Conservation (phyloP, 805 yeast genomes). For the Candida rishiriensis region DNA sequence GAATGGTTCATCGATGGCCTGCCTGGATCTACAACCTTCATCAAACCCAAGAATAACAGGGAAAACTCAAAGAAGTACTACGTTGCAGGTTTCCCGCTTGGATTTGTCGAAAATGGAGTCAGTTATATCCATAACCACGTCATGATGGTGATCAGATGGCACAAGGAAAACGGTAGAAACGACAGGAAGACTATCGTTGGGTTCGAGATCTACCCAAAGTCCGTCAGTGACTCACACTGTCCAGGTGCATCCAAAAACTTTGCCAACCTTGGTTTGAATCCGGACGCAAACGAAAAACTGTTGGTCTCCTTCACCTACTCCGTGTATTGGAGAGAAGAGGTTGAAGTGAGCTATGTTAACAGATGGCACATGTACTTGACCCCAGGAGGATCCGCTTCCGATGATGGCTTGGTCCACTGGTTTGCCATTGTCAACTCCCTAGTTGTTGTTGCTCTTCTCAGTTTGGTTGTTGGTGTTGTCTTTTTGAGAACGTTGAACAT, state of each 20-base stretch:
- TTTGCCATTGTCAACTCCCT: conserved; percentile 68
- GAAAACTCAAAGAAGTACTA: conserved; percentile 53
- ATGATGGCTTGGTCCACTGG: conserved; percentile 66
- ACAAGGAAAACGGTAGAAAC: conserved; percentile 39
- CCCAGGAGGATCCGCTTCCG: conserved; percentile 38
- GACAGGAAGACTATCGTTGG: conserved; percentile 66
- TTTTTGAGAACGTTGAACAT: conserved; percentile 51
- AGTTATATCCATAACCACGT: conserved; percentile 74
- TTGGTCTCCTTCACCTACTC: conserved; percentile 77
- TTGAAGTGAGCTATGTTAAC: conserved; percentile 54
- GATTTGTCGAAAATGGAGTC: conserved; percentile 57
- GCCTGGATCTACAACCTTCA: conserved; percentile 85
- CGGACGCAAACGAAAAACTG: conserved; percentile 34
- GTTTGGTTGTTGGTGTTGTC: conserved; percentile 62
- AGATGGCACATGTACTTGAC: conserved; percentile 65
- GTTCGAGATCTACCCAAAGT: conserved; percentile 83
- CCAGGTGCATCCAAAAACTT: conserved; percentile 68
- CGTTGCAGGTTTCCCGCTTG: conserved; percentile 83
- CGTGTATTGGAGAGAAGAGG: conserved; percentile 84
- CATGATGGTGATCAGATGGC: conserved; percentile 74
- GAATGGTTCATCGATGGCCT: conserved; percentile 82
- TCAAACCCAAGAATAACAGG: conserved; percentile 48
- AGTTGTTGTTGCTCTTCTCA: conserved; percentile 55
- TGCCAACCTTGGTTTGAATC: conserved; percentile 50
- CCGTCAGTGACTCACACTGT: conserved; percentile 62